phyloP scores from a whole-genome alignment of 2,329 filamentous ascomycete species.

The Epichloe hybrida region DNA sequence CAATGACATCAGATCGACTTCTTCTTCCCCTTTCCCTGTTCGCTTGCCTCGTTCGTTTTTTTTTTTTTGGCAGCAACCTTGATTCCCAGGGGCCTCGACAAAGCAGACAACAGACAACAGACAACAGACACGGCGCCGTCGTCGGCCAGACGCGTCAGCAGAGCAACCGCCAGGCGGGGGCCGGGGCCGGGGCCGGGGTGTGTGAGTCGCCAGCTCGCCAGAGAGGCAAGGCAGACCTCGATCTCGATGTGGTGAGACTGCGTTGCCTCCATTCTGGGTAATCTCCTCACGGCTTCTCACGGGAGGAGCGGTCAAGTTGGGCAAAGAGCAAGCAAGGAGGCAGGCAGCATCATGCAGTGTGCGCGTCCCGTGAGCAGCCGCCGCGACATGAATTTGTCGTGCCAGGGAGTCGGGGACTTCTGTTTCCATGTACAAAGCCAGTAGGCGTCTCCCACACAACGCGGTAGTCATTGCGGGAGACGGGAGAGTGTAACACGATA shows the following conservation, averaged over 20 bases:
- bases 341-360: too few species aligned
- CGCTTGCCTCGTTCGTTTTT: neutral
- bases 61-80: neutral
- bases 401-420: too few species aligned
- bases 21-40: neutral
- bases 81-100: neutral
- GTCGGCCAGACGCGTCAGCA: neutral
- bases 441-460: too few species aligned
- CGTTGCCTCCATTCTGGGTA: neutral
- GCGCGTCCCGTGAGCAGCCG: too few species aligned
- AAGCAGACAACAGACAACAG: neutral
- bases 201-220: neutral
- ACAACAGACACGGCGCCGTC: too few species aligned
- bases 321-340: neutral
- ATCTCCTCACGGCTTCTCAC: neutral
- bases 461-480: too few species aligned
- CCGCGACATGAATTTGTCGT: too few species aligned
- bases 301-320: neutral
- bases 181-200: neutral
- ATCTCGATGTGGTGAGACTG: slow-evolving; percentile 3
- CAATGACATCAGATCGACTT: neutral
- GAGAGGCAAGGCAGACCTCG: neutral
- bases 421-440: too few species aligned
- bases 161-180: neutral
- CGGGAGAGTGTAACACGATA: too few species aligned